These are phyloP conservation scores for Tricholomella constricta DNA, from an alignment of 768 basidiomycete species.

Conservation along the genomic window DNA sequence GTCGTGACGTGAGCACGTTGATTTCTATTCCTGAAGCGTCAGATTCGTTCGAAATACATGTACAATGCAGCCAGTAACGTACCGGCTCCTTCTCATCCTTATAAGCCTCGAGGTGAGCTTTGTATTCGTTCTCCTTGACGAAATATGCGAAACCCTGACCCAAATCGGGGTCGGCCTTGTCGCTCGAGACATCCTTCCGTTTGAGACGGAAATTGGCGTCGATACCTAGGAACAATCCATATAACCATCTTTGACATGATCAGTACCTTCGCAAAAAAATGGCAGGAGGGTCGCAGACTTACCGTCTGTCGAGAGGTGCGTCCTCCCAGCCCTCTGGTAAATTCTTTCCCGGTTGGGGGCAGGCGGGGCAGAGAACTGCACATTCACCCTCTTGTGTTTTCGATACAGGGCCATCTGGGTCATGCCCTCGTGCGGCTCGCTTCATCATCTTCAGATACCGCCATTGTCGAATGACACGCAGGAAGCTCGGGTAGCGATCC, in stretches of 20 bases:
- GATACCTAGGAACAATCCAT: slow-evolving; percentile 30
- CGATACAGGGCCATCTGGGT: slow-evolving; percentile 8
- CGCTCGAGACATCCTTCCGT: slow-evolving; percentile 24
- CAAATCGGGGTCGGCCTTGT: slow-evolving; percentile 26
- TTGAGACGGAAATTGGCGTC: slow-evolving; percentile 38
- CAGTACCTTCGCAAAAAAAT: neutral
- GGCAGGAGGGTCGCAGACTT: neutral
- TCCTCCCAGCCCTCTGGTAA: slow-evolving; percentile 23
- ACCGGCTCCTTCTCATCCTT: neutral
- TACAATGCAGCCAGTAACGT: too few relatives aligned
- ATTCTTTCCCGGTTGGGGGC: slow-evolving; percentile 28
- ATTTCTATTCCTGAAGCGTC: too few relatives aligned
- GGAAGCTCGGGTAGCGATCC: slow-evolving; percentile 15
- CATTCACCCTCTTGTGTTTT: slow-evolving; percentile 16
- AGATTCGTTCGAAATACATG: too few relatives aligned
- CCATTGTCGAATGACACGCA: slow-evolving; percentile 12
- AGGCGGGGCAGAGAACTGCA: slow-evolving; percentile 29
- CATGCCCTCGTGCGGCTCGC: slow-evolving; percentile 13
- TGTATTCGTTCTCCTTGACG: slow-evolving; percentile 25
- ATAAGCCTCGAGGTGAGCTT: slow-evolving; percentile 16
- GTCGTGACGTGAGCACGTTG: slow-evolving; percentile 28
- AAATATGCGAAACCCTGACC: slow-evolving; percentile 29
- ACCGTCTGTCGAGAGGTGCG: slow-evolving; percentile 13
- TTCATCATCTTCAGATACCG: slow-evolving; percentile 16
- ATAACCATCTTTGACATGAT: slow-evolving; percentile 16